Conservation (phyloP, 1,139 yeast species). For the Magnusiomyces ingens region DNA sequence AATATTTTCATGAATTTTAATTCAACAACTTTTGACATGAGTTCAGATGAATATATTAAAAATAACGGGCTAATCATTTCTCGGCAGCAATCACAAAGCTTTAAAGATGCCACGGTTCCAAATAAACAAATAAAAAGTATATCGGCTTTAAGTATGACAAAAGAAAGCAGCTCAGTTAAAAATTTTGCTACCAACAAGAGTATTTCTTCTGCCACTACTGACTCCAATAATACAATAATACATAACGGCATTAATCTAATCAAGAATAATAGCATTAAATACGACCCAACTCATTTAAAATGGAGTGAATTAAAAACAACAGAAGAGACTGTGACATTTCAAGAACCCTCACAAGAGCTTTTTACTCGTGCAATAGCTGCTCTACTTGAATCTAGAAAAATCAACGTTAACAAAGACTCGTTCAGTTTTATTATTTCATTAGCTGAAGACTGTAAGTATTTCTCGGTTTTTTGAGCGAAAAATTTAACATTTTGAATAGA, state of each 20-base stretch:
- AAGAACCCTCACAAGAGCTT: slow-evolving; percentile 18
- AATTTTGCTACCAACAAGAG: neutral
- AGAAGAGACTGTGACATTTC: slow-evolving; percentile 4
- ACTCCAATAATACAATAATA: neutral
- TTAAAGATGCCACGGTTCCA: too few relatives aligned
- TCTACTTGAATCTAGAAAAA: slow-evolving; percentile 23
- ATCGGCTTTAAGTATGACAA: neutral
- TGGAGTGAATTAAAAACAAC: slow-evolving; percentile 11
- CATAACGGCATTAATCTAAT: neutral
- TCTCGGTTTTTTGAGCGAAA: neutral
- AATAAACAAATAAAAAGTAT: too few relatives aligned
- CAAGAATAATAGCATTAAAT: neutral
- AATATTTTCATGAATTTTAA: too few relatives aligned
- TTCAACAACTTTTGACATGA: too few relatives aligned
- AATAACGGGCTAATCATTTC: too few relatives aligned
- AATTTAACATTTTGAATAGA: slow-evolving; percentile 19
- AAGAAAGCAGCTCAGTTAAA: neutral
- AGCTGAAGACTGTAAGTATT: slow-evolving; percentile 36
- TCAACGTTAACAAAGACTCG: slow-evolving; percentile 21
- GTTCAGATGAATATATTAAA: too few relatives aligned
- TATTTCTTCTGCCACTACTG: neutral
- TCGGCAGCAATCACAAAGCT: too few relatives aligned
- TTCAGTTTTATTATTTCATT: slow-evolving; percentile 31
- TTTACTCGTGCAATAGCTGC: slow-evolving; percentile 27
- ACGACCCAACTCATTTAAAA: neutral